Evolutionary conservation across 768 basidiomycete genomes (phyloP).

Genomic region (Suillus discolor): DNA sequence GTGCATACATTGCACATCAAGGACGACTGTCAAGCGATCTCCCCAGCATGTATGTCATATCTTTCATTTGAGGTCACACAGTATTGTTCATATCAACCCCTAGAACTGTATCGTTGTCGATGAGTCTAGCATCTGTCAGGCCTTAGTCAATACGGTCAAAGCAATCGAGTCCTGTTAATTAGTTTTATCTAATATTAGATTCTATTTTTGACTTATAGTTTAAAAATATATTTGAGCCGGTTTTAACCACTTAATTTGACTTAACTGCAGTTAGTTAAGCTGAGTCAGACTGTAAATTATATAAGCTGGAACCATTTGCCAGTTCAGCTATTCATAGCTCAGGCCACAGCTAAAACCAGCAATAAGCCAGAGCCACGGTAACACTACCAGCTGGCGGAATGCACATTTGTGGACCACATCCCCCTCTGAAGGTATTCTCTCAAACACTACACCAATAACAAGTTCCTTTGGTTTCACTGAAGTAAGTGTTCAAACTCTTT

Average conservation of each 20-base stretch:
- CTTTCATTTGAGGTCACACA: not conserved
- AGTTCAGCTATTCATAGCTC: too few relatives aligned
- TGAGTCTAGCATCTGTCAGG: not conserved
- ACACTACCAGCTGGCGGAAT: not conserved
- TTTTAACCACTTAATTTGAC: too few relatives aligned
- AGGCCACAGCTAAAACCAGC: too few relatives aligned
- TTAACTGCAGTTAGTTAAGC: too few relatives aligned
- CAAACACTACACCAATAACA: not conserved
- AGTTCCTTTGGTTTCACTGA: not conserved
- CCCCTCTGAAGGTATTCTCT: conserved; percentile 9
- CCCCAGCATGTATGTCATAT: conserved; percentile 25
- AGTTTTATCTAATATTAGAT: too few relatives aligned
- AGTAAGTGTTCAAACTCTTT: not conserved
- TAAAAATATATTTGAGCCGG: too few relatives aligned
- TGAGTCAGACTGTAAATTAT: too few relatives aligned
- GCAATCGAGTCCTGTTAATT: too few relatives aligned
- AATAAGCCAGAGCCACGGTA: too few relatives aligned
- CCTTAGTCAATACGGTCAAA: too few relatives aligned
- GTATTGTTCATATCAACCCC: not conserved
- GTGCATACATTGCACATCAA: conserved; percentile 34
- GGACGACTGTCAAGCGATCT: conserved; percentile 26
- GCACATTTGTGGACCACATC: conserved; percentile 14
- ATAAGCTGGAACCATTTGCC: too few relatives aligned
- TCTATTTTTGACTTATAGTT: too few relatives aligned
- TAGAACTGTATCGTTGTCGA: not conserved